phyloP scores from a whole-genome alignment of 495 filamentous ascomycete genomes.

The Geopyxis carbonaria region DNA sequence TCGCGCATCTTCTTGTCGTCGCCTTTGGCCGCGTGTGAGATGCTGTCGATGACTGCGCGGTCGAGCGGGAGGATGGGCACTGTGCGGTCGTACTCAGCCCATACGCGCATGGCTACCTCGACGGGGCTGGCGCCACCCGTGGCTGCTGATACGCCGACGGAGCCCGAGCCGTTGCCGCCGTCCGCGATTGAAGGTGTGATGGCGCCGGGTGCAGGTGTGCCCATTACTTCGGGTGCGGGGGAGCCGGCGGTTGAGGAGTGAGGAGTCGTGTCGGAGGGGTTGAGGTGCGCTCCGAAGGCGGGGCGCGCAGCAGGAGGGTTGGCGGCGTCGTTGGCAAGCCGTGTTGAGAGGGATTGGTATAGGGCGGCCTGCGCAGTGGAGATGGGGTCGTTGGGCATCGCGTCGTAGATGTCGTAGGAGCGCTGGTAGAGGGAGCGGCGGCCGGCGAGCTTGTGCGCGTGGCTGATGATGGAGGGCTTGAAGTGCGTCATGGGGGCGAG shows the following conservation, averaged over 20 bases:
- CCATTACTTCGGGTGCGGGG: conserved; percentile 61
- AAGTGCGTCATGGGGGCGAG: conserved; percentile 70
- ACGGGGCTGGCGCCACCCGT: conserved; percentile 31
- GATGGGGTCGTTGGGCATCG: conserved; percentile 69
- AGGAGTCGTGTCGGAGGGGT: conserved; percentile 43
- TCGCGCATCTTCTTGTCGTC: conserved; percentile 89
- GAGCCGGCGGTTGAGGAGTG: conserved; percentile 73
- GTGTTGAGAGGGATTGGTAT: conserved; percentile 59
- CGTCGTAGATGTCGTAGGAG: conserved; percentile 86
- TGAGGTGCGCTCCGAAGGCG: conserved; percentile 29
- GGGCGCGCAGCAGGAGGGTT: conserved; percentile 35
- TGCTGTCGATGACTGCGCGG: conserved; percentile 69
- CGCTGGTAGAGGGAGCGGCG: conserved; percentile 62
- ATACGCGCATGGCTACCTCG: conserved; percentile 27
- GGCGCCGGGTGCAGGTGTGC: conserved; percentile 48
- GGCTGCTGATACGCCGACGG: conserved; percentile 22
- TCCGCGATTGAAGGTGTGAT: conserved; percentile 32
- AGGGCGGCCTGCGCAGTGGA: conserved; percentile 75
- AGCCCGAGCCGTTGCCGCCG: conserved; percentile 28
- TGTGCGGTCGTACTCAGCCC: conserved; percentile 56
- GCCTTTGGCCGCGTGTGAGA: conserved; percentile 66
- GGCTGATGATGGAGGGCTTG: conserved; percentile 70
- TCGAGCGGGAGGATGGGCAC: conserved; percentile 72
- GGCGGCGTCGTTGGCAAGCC: conserved; percentile 36
- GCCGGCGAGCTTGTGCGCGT: conserved; percentile 55